These are phyloP conservation scores for Wakefieldia striispora DNA, from an alignment of 768 basidiomycete species.

Conservation along the genomic window DNA sequence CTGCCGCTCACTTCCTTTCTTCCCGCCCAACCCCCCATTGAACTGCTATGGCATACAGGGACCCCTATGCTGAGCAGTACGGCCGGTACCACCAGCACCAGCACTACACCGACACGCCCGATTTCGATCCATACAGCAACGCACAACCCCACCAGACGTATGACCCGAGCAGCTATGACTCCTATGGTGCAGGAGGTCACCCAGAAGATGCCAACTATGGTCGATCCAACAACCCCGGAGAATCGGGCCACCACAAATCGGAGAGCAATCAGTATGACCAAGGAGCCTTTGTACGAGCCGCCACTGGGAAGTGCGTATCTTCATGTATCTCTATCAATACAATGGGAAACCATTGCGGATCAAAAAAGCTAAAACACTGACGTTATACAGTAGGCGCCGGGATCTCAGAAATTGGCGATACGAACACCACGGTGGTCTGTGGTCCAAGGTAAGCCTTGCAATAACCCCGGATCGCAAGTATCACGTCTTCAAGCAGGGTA, in stretches of 20 bases:
- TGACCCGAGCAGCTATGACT: constrained; percentile 43
- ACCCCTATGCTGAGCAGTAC: constrained; percentile 47
- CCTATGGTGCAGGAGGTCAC: constrained; percentile 30
- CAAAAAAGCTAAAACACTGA: constrained; percentile 2
- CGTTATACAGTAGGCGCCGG: constrained; percentile 13
- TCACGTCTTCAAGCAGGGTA: constrained; percentile 42
- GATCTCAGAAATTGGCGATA: constrained; percentile 52
- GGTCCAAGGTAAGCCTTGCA: constrained; percentile 53
- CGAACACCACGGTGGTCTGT: constrained; percentile 60
- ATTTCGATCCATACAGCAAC: constrained; percentile 46
- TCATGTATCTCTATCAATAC: background rate
- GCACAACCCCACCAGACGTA: constrained; percentile 50
- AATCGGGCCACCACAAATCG: constrained; percentile 23
- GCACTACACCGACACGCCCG: constrained; percentile 34
- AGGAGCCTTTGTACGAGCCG: constrained; percentile 40
- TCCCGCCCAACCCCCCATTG: background rate
- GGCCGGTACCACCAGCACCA: constrained; percentile 29
- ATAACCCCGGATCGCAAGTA: background rate
- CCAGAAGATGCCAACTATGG: constrained; percentile 36
- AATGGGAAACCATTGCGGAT: background rate
- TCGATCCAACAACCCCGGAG: constrained; percentile 12
- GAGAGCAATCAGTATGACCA: constrained; percentile 41
- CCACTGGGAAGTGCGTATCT: constrained; percentile 31
- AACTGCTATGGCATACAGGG: constrained; percentile 47
- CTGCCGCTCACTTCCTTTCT: background rate